Percentiles rank a stretch among this genome's conserved stretches.
Evolutionary conservation across 495 filamentous ascomycete genomes (phyloP).

Genomic region (Lophiotrema nucula): DNA sequence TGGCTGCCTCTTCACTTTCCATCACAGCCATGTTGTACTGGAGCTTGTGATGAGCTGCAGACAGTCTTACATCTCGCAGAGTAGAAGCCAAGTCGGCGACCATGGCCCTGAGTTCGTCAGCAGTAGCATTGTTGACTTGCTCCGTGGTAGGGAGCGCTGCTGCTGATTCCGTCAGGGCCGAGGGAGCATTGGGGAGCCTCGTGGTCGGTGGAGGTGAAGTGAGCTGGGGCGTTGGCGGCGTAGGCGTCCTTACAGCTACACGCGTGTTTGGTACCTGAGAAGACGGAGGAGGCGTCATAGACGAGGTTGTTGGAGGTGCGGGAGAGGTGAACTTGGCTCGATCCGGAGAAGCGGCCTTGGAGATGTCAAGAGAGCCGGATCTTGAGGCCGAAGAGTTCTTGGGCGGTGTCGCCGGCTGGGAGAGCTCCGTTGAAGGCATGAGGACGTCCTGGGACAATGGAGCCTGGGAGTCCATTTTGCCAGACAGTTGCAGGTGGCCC

Average conservation of each 20-base stretch:
- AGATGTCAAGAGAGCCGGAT: conserved; percentile 22
- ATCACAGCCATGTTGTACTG: conserved; percentile 86
- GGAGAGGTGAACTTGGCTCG: conserved; percentile 33
- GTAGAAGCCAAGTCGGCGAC: conserved; percentile 53
- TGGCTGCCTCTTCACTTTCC: conserved; percentile 80
- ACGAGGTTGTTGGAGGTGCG: conserved; percentile 31
- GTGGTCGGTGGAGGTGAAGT: conserved; percentile 35
- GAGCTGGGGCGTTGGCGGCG: conserved; percentile 34
- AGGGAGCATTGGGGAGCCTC: conserved; percentile 20
- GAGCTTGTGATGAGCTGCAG: conserved; percentile 85
- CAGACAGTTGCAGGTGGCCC: conserved; percentile 14
- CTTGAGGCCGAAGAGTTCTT: conserved; percentile 11
- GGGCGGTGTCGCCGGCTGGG: conserved; percentile 17
- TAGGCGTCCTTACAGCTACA: conserved; percentile 27
- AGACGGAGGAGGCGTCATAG: conserved; percentile 38
- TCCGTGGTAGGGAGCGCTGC: conserved; percentile 47
- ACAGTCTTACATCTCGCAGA: conserved; percentile 68
- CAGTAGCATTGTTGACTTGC: conserved; percentile 58
- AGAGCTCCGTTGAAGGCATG: conserved; percentile 30
- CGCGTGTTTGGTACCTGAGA: conserved; percentile 27
- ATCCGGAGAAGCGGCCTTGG: conserved; percentile 24
- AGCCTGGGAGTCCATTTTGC: conserved; percentile 34
- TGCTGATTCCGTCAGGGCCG: conserved; percentile 17
- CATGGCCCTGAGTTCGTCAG: conserved; percentile 60
- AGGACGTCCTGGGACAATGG: conserved; percentile 29